Percentiles rank a stretch among this genome's conserved stretches.
These are phyloP conservation scores for Auriscalpium microsporum DNA, from an alignment of 768 basidiomycete species.

Conservation along the genomic window DNA sequence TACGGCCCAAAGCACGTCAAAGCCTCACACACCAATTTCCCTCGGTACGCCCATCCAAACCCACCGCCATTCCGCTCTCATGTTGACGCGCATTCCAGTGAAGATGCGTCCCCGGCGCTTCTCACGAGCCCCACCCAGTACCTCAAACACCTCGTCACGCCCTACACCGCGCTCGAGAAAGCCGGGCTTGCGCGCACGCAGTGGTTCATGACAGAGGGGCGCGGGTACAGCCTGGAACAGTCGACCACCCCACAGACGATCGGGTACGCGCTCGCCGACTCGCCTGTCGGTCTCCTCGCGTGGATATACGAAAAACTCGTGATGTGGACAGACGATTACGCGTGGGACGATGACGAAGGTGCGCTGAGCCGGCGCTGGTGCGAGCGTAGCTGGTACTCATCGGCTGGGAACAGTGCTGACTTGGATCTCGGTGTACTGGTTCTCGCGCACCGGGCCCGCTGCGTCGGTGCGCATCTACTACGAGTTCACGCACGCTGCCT, in stretches of 20 bases:
- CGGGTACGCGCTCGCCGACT: conserved; percentile 48
- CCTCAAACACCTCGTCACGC: conserved; percentile 21
- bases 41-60: conserved; percentile 15
- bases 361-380: neutral
- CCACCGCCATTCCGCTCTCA: neutral
- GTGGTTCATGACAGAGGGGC: conserved; percentile 24
- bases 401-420: conserved; percentile 36
- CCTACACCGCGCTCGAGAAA: conserved; percentile 28
- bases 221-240: conserved; percentile 34
- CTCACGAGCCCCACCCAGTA: conserved; percentile 20
- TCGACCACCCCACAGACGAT: conserved; percentile 22
- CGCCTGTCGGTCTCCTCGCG: conserved; percentile 36
- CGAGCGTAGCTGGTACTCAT: neutral
- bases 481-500: conserved; percentile 23
- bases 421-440: conserved; percentile 53
- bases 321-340: conserved; percentile 34
- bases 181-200: conserved; percentile 25
- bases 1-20: conserved; percentile 25
- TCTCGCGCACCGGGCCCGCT: conserved; percentile 50
- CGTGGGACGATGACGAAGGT: conserved; percentile 51
- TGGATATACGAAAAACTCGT: conserved; percentile 27
- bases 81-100: neutral
- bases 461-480: conserved; percentile 54
- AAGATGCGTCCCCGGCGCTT: conserved; percentile 21
- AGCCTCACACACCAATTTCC: conserved; percentile 27